Percentiles rank a stretch among this genome's conserved stretches.
Conservation (phyloP, 139 green algal species). For the Astrephomene gubernaculifera region DNA sequence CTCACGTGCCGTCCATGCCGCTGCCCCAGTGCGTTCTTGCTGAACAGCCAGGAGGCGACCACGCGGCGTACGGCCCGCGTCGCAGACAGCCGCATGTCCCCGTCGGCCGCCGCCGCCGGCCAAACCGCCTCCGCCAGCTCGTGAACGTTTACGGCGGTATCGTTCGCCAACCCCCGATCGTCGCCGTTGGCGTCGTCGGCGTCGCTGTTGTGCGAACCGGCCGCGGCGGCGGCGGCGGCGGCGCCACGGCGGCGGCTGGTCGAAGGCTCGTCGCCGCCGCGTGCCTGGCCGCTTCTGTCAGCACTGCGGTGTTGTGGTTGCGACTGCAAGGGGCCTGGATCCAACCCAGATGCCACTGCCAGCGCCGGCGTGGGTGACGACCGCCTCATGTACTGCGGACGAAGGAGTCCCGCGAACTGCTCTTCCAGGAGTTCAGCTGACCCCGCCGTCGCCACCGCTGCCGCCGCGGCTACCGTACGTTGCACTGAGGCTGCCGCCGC, state of each 20-base stretch:
- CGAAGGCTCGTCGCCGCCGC: too few species aligned
- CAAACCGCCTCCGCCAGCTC: neutral
- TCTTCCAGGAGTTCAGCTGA: too few species aligned
- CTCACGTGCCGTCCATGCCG: neutral
- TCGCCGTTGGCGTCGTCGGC: neutral
- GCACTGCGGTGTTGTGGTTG: neutral
- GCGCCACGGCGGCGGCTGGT: neutral
- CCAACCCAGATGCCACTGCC: neutral
- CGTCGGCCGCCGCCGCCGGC: neutral
- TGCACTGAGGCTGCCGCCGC: too few species aligned
- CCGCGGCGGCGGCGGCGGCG: too few species aligned
- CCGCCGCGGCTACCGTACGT: too few species aligned
- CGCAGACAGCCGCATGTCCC: neutral
- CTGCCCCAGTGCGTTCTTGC: neutral
- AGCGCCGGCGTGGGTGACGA: too few species aligned
- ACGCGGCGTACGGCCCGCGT: neutral
- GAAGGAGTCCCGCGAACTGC: neutral
- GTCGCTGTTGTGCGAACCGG: neutral
- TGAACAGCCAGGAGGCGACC: neutral
- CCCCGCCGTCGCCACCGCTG: too few species aligned
- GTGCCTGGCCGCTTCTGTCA: neutral
- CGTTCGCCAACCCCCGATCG: neutral
- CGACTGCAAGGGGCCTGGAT: neutral
- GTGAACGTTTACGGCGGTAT: neutral
- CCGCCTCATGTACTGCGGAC: neutral